phyloP scores from a whole-genome alignment of 2,329 filamentous ascomycete species.

The Polytolypa hystricis region DNA sequence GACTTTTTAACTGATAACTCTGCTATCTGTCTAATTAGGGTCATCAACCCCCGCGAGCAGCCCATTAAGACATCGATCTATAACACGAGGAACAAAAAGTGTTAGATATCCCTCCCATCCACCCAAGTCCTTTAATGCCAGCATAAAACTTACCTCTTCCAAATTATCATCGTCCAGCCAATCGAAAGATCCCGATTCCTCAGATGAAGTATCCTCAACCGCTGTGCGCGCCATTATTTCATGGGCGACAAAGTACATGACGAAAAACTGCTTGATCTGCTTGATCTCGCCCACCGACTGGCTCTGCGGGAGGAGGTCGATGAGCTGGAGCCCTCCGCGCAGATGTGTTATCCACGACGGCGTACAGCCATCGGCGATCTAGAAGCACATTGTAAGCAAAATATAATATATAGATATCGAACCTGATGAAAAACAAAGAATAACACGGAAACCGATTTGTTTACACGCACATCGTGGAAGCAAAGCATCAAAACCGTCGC shows the following conservation, averaged over 20 bases:
- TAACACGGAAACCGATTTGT: not conserved
- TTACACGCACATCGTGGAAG: slow-evolving; percentile 19
- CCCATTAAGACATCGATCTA: slow-evolving; percentile 23
- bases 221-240: slow-evolving; percentile 23
- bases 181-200: slow-evolving; percentile 2
- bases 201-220: slow-evolving; percentile 5
- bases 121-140: not conserved
- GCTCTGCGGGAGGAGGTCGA: slow-evolving; percentile 11
- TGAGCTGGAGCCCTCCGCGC: slow-evolving; percentile 18
- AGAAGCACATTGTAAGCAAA: slow-evolving; percentile 1
- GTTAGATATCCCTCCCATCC: not conserved
- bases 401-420: no score
- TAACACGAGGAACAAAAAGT: slow-evolving; percentile 2
- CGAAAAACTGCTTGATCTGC: slow-evolving; percentile 16
- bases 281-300: slow-evolving; percentile 11
- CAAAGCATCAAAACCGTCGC: slow-evolving; percentile 25
- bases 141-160: slow-evolving; percentile 14
- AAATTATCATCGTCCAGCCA: slow-evolving; percentile 17
- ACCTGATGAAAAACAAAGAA: no score
- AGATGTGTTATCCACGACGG: slow-evolving; percentile 24
- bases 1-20: slow-evolving; percentile 6
- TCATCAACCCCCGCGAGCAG: slow-evolving; percentile 22
- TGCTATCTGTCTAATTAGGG: slow-evolving; percentile 17
- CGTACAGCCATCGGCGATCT: slow-evolving; percentile 23
- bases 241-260: slow-evolving; percentile 25